Base-by-base conservation (phyloP, 768 basidiomycete species). In the Hysterangium stoloniferum region DNA sequence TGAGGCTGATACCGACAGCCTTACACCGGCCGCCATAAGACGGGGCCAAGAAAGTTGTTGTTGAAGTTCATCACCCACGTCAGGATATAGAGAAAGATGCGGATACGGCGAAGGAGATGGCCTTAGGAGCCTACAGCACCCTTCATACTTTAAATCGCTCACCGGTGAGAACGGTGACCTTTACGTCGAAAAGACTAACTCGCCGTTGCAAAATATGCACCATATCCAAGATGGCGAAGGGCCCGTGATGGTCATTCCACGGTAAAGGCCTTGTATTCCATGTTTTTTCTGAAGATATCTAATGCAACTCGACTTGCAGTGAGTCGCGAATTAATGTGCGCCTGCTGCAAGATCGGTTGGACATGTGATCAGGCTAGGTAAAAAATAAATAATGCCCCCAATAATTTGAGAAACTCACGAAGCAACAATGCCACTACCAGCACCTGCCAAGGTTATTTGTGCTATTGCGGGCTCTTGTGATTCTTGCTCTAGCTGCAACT, bases 311-410 rank as follows among this genome's bases (percentile, higher is more conserved):
- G 66, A 8, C 69, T 59, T 0, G 79, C 74, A 19, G 77, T 77
- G 6, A 74, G 68, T 43, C 52, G 43, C 55, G 56, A 40, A 35
- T 45, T 48, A 42, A 79, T 62, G 48, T 75, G 65, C 27, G 77
- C 74, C 57, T 90, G 86, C 57, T 87, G 85, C 29, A 1, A 93
- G 75, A 56, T 95, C 93, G 6, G 82, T 86, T 0, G 92, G 91
- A 1, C 86, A 82, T 2, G 88, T 86, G 50, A 94, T 64, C 8
- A 88, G 57, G 4, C 88, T 90, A 51, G 8, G 20, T 7, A 31
- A 24, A 40, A 17, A 34, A 31, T 45, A 11, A 15, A 51, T 13
- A 17, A 20, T 6, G 13, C 11, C 34, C 34, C 4, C 34, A 52
- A 24, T 33, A 31, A 33, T 51, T 29, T 22, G 54, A 52, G 19